Evolutionary conservation across 2,329 filamentous ascomycete genomes (phyloP).

Genomic region (Alternaria angustiovoidea): DNA sequence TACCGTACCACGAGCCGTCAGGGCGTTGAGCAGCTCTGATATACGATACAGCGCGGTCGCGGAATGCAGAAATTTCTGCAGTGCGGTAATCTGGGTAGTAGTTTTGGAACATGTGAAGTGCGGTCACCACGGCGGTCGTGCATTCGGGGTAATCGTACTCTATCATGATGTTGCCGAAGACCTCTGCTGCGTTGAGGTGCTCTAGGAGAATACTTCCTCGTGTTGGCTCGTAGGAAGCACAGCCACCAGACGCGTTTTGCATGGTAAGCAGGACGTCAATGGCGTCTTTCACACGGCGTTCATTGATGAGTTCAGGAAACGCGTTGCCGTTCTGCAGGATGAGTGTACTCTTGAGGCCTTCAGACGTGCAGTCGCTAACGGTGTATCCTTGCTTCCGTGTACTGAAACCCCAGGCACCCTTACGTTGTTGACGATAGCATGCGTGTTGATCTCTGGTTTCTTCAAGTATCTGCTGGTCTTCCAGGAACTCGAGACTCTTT

Average conservation of each 20-base stretch:
- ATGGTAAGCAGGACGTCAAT: slow-evolving; percentile 91
- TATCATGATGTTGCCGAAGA: slow-evolving; percentile 97
- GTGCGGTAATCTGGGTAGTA: slow-evolving; percentile 82
- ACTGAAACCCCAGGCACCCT: slow-evolving; percentile 96
- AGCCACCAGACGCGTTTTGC: slow-evolving; percentile 86
- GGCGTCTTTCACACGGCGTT: slow-evolving; percentile 82
- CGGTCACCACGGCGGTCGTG: slow-evolving; percentile 92
- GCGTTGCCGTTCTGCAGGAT: slow-evolving; percentile 77
- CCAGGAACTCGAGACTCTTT: slow-evolving; percentile 84
- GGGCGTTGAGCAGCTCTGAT: slow-evolving; percentile 79
- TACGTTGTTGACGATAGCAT: slow-evolving; percentile 89
- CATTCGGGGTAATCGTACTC: slow-evolving; percentile 99
- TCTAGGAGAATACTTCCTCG: slow-evolving; percentile 82
- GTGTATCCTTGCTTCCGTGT: slow-evolving; percentile 92
- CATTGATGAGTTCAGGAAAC: slow-evolving; percentile 77
- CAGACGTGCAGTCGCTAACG: slow-evolving; percentile 92
- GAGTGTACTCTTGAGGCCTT: slow-evolving; percentile 86
- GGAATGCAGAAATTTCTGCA: slow-evolving; percentile 76
- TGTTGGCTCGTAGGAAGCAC: slow-evolving; percentile 87
- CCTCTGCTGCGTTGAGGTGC: slow-evolving; percentile 90
- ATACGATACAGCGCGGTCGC: slow-evolving; percentile 77
- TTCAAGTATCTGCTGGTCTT: slow-evolving; percentile 88
- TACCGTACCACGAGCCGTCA: slow-evolving; percentile 97
- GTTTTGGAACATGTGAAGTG: slow-evolving; percentile 80
- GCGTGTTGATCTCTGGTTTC: slow-evolving; percentile 78